These are phyloP conservation scores for Globisporangium camurandrum DNA, from an alignment of 352 stramenopile genomes.

Conservation along the genomic window DNA sequence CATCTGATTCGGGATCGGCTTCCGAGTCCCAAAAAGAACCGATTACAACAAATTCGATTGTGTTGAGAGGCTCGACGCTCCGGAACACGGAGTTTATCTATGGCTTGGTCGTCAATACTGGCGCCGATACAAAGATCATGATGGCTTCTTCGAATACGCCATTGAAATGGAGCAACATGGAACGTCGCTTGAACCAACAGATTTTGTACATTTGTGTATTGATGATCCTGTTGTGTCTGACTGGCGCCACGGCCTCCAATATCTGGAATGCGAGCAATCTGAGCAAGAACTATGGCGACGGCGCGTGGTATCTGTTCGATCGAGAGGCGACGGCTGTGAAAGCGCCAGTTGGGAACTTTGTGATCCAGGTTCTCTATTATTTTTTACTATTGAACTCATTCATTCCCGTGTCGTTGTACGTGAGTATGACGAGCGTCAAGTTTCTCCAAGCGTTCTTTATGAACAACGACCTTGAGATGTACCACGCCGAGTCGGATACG, in stretches of 20 bases:
- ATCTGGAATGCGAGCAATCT: slow-evolving; percentile 70
- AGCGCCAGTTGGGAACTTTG: slow-evolving; percentile 59
- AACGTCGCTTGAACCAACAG: slow-evolving; percentile 68
- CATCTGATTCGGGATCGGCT: slow-evolving; percentile 16
- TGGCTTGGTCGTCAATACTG: slow-evolving; percentile 89
- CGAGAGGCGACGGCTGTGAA: slow-evolving; percentile 33
- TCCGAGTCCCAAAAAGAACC: slow-evolving; percentile 43
- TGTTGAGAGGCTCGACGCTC: slow-evolving; percentile 83
- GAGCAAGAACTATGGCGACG: slow-evolving; percentile 17
- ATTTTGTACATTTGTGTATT: slow-evolving; percentile 81
- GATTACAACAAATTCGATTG: slow-evolving; percentile 70
- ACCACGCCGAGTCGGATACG: slow-evolving; percentile 91
- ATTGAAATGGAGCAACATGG: slow-evolving; percentile 88
- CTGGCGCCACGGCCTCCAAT: slow-evolving; percentile 47
- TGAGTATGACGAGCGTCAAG: slow-evolving; percentile 91
- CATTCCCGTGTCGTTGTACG: slow-evolving; percentile 94
- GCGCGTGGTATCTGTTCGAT: slow-evolving; percentile 75
- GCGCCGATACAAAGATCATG: slow-evolving; percentile 87
- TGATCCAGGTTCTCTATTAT: slow-evolving; percentile 91
- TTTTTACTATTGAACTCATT: slow-evolving; percentile 92
- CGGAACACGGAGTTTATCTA: slow-evolving; percentile 91
- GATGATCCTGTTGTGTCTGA: slow-evolving; percentile 72
- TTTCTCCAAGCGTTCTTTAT: slow-evolving; percentile 91
- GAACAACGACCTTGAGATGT: slow-evolving; percentile 90
- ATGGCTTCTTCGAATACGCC: slow-evolving; percentile 70